A percentile compares a stretch with the other conserved stretches of the same genome.
These are phyloP conservation scores for Polytrichum commune DNA, from an alignment of 225 moss, liverwort and hornwort genomes.

Conservation along the genomic window DNA sequence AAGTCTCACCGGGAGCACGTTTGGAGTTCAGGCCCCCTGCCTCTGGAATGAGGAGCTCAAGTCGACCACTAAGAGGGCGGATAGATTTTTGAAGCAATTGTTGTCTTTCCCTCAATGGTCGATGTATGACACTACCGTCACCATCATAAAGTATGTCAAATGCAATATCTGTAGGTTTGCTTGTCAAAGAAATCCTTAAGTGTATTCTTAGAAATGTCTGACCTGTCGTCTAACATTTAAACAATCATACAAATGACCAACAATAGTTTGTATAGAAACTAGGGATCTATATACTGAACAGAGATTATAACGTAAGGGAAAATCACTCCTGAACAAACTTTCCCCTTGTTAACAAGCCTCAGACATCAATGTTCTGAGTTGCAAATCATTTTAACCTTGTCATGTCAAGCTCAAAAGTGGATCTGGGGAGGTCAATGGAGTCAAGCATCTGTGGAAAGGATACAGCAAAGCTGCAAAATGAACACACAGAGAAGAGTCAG, in stretches of 20 bases:
- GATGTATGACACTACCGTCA: slow-evolving; percentile 83
- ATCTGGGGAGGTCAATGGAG: too few species aligned
- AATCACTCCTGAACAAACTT: too few species aligned
- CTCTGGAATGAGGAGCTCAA: slow-evolving; percentile 73
- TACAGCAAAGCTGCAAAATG: slow-evolving; percentile 82
- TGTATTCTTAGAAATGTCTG: neutral
- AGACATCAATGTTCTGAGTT: too few species aligned
- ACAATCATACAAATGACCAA: too few species aligned
- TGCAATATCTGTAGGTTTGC: slow-evolving; percentile 66
- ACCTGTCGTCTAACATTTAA: too few species aligned
- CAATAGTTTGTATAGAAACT: too few species aligned
- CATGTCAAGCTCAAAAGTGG: too few species aligned
- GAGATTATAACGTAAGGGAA: too few species aligned
- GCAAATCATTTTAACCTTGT: too few species aligned
- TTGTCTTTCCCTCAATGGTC: slow-evolving; percentile 76
- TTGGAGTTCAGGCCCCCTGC: slow-evolving; percentile 33
- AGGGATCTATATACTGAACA: too few species aligned
- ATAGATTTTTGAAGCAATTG: slow-evolving; percentile 64
- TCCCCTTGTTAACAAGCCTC: too few species aligned
- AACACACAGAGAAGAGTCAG: slow-evolving; percentile 14
- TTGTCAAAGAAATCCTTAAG: slow-evolving; percentile 33
- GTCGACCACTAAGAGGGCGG: slow-evolving; percentile 62
- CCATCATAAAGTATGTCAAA: slow-evolving; percentile 82
- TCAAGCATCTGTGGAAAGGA: slow-evolving; percentile 30
- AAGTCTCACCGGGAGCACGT: slow-evolving; percentile 34